These are phyloP conservation scores for Endocalyx cinctus DNA, from an alignment of 2,329 filamentous ascomycete genomes.

Conservation along the genomic window DNA sequence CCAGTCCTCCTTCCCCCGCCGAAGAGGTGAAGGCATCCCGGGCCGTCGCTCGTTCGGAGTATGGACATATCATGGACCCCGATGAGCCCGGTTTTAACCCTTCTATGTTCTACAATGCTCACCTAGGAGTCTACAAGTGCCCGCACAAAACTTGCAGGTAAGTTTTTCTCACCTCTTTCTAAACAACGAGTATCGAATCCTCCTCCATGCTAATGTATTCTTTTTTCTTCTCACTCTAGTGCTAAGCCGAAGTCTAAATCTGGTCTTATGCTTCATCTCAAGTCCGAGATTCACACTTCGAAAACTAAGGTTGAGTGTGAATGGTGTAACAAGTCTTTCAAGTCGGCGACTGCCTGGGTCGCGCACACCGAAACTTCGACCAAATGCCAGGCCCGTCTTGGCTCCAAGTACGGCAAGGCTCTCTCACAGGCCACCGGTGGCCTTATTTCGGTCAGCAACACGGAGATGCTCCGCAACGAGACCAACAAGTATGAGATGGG, in stretches of 20 bases:
- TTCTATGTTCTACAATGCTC: slow-evolving; percentile 39
- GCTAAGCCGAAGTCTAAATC: slow-evolving; percentile 33
- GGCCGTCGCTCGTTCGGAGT: slow-evolving; percentile 5
- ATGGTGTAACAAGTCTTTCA: slow-evolving; percentile 38
- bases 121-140: slow-evolving; percentile 45
- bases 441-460: no score
- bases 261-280: slow-evolving; percentile 39
- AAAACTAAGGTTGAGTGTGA: slow-evolving; percentile 36
- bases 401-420: no score
- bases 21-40: no score
- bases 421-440: no score
- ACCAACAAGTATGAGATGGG: no score
- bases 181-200: no score
- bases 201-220: no score
- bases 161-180: background rate
- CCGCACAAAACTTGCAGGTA: slow-evolving; percentile 35
- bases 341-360: slow-evolving; percentile 37
- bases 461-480: no score
- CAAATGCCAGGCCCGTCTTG: slow-evolving; percentile 13
- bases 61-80: slow-evolving; percentile 36
- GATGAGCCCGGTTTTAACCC: slow-evolving; percentile 41
- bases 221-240: slow-evolving; percentile 28
- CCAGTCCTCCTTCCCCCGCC: slow-evolving; percentile 8
- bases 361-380: slow-evolving; percentile 43
- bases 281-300: slow-evolving; percentile 36